Conservation (phyloP, 1,284 basidiomycete species). For the Ustilago tritici region DNA sequence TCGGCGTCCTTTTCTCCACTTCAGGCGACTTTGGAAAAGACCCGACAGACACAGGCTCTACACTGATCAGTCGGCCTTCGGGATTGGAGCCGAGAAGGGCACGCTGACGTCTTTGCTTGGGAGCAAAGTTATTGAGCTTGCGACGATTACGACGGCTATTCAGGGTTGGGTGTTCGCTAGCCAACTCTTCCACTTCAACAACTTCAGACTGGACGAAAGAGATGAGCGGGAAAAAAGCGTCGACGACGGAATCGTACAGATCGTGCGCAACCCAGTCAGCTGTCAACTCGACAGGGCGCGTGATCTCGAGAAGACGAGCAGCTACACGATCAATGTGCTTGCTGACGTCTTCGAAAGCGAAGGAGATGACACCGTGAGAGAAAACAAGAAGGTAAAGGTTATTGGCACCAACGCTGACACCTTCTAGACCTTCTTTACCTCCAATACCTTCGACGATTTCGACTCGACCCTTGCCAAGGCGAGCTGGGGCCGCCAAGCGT, state of each 20-base stretch:
- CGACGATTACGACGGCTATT: constrained; percentile 2
- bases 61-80: constrained; percentile 47
- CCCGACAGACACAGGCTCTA: constrained; percentile 32
- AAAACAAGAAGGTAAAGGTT: constrained; percentile 92
- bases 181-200: constrained; percentile 49
- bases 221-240: constrained; percentile 90
- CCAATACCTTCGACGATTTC: constrained; percentile 75
- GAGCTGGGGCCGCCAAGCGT: constrained; percentile 37
- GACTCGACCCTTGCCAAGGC: constrained; percentile 67
- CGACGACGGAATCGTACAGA: constrained; percentile 91
- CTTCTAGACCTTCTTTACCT: constrained; percentile 75
- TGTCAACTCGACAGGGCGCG: constrained; percentile 53
- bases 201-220: constrained; percentile 84
- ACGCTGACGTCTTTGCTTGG: constrained; percentile 48
- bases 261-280: constrained; percentile 91
- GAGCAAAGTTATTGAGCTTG: constrained; percentile 49
- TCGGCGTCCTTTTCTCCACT: constrained; percentile 43
- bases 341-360: constrained; percentile 90
- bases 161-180: constrained; percentile 29
- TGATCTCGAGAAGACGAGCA: constrained; percentile 74
- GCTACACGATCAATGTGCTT: constrained; percentile 86
- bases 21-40: constrained; percentile 21
- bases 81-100: constrained; percentile 44
- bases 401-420: constrained; percentile 79
- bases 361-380: constrained; percentile 87